Evolutionary conservation across 306 rosid species (phyloP), one percentile per base, ranked within the genome.

Genomic region (Cicer bijugum): DNA sequence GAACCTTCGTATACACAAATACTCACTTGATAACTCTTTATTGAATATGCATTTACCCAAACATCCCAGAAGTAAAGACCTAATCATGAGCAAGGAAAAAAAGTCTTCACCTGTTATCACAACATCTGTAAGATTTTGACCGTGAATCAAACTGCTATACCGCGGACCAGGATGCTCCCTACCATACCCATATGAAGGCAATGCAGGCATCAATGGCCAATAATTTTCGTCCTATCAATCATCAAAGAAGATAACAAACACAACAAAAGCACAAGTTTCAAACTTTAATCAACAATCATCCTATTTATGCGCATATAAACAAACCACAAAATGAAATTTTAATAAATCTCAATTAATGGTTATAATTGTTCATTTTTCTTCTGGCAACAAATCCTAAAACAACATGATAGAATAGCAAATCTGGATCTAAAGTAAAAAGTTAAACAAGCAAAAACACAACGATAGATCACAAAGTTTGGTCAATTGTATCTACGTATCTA

Each of bases 181-280:
- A 47, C 98, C 98, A 76, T 91, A 84, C 52, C 98, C 98, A 79
- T 93, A 93, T n/a, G 98, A 93, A 85, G 98, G 97, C 84, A 93
- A 84, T 15, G 98, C 91, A 74, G 98, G 96, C 97, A 93, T 80
- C 77, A 91, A 63, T 1, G 92, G 88, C 98, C 98, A 93, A 76
- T 80, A 89, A 69, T 86, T 89, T 69, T 91, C 98, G 82, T 93
- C 96, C 98, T 90, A 85, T 72, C 17, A 81, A 11, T 67, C 35
- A 67, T 14, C 80, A 82, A 9, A 73, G 45, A 72, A 46, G 62
- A 76, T 19, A 70, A 66, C 45, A 77, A 28, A 71, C 15, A 61
- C 12, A 74, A 57, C 48, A 68, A 60, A 69, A 85, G 76, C 28
- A 14, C 65, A 67, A 76, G 2, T 51, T 42, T 67, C 68, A 67